Conservation (phyloP, 495 filamentous ascomycete species). For the Trichocladium antarcticum region DNA sequence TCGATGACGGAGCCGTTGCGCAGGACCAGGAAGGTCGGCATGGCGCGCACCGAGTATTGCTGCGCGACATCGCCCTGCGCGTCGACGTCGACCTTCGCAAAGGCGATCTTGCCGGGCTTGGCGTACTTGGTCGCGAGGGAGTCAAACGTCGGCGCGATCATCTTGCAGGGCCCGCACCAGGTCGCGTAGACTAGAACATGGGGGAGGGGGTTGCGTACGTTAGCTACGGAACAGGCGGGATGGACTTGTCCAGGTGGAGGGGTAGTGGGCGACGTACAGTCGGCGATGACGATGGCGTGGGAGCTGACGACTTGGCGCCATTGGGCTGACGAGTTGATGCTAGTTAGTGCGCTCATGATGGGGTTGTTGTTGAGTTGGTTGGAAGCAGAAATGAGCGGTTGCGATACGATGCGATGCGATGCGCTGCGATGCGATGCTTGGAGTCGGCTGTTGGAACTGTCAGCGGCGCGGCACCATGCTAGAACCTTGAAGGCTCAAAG, state of each 20-base stretch:
- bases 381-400: no score
- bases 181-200: slow-evolving; percentile 45
- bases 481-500: slow-evolving; percentile 2
- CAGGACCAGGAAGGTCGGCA: slow-evolving; percentile 86
- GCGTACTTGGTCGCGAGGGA: slow-evolving; percentile 44
- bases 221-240: neutral
- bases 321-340: slow-evolving; percentile 33
- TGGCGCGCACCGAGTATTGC: slow-evolving; percentile 46
- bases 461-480: neutral
- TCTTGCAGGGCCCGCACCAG: slow-evolving; percentile 63
- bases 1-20: slow-evolving; percentile 59
- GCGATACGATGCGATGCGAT: no score
- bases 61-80: slow-evolving; percentile 43
- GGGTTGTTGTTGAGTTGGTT: neutral
- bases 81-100: slow-evolving; percentile 54
- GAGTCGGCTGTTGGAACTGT: no score
- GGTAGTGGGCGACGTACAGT: slow-evolving; percentile 29
- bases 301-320: slow-evolving; percentile 34
- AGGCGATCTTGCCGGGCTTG: slow-evolving; percentile 44
- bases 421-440: no score
- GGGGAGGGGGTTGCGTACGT: slow-evolving; percentile 6
- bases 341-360: slow-evolving; percentile 21
- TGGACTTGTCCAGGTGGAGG: neutral
- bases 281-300: slow-evolving; percentile 35
- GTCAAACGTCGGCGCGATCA: slow-evolving; percentile 56